Evolutionary conservation across 2,329 filamentous ascomycete species (phyloP).

Genomic region (Colletotrichum phormii): DNA sequence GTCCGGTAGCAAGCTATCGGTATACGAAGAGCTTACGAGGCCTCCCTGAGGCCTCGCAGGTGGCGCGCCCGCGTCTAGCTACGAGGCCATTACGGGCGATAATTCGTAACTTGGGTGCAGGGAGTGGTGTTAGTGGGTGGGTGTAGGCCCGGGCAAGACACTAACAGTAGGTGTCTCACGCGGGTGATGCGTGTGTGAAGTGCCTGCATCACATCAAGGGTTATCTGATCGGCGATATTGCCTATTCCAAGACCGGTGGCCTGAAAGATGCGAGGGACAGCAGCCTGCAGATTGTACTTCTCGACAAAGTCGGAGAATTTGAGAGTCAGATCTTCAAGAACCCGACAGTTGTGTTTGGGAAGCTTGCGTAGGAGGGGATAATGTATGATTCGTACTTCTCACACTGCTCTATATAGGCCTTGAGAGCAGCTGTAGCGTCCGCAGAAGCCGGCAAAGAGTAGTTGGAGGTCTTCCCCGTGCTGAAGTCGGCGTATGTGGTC

Average conservation of each 20-base stretch:
- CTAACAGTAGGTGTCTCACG: no score
- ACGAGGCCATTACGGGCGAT: no score
- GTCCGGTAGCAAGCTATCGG: no score
- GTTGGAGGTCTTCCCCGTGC: conserved; percentile 45
- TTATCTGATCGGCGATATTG: conserved; percentile 54
- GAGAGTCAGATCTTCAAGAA: conserved; percentile 45
- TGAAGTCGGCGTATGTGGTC: conserved; percentile 50
- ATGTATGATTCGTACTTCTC: conserved; percentile 46
- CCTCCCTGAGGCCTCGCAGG: no score
- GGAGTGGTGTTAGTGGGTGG: no score
- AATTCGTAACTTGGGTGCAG: no score
- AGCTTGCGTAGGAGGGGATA: conserved; percentile 51
- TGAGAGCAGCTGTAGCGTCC: conserved; percentile 41
- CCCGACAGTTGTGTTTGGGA: conserved; percentile 51
- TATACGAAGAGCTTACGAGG: no score
- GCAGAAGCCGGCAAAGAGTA: conserved; percentile 40
- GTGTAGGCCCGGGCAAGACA: no score
- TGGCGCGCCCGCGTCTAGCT: no score
- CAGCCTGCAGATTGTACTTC: conserved; percentile 57
- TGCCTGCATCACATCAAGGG: conserved; percentile 59
- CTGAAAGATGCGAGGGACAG: conserved; percentile 52
- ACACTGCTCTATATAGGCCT: conserved; percentile 44
- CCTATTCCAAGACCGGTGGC: conserved; percentile 57
- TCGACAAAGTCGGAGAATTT: conserved; percentile 53
- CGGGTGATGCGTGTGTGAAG: no score